Conservation (phyloP, 75 land plant genomes). For the Chamaecyparis obtusa region DNA sequence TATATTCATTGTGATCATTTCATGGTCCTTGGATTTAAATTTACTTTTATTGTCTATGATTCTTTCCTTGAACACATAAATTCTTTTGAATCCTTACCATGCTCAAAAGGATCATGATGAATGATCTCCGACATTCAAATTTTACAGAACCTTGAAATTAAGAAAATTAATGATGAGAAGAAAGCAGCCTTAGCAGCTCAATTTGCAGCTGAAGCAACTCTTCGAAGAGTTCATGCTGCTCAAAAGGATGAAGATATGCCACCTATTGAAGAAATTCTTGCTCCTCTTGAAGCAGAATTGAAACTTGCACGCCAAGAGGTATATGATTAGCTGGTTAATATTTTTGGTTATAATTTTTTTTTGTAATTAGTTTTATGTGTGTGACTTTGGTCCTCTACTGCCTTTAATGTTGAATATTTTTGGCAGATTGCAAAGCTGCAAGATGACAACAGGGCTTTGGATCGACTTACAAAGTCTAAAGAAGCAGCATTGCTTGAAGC, state of each 20-base stretch:
- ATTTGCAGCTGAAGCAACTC: conserved; percentile 95
- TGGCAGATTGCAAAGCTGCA: conserved; percentile 82
- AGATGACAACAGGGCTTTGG: conserved; percentile 92
- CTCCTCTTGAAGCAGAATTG: conserved; percentile 92
- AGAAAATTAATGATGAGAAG: conserved; percentile 95
- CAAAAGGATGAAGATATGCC: conserved; percentile 97
- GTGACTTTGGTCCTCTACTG: background rate
- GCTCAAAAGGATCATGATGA: background rate
- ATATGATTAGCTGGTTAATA: background rate
- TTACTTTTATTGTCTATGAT: background rate
- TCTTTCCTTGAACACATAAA: background rate
- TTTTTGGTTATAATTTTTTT: background rate
- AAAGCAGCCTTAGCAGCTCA: conserved; percentile 96
- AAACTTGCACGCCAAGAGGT: conserved; percentile 90
- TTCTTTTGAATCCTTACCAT: conserved; percentile 3
- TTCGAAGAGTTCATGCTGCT: conserved; percentile 92
- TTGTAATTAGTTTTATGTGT: background rate
- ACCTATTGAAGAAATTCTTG: conserved; percentile 94
- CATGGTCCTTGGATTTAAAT: background rate
- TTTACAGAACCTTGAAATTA: conserved; percentile 85
- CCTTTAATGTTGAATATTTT: background rate
- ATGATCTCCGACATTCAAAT: background rate
- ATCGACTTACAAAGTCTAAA: conserved; percentile 90
- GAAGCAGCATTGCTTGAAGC: conserved; percentile 97
- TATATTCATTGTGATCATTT: background rate